Evolutionary conservation across 1,284 basidiomycete species (phyloP), one percentile per base, ranked within the genome.

Genomic region (Ceratobasidium sp.): DNA sequence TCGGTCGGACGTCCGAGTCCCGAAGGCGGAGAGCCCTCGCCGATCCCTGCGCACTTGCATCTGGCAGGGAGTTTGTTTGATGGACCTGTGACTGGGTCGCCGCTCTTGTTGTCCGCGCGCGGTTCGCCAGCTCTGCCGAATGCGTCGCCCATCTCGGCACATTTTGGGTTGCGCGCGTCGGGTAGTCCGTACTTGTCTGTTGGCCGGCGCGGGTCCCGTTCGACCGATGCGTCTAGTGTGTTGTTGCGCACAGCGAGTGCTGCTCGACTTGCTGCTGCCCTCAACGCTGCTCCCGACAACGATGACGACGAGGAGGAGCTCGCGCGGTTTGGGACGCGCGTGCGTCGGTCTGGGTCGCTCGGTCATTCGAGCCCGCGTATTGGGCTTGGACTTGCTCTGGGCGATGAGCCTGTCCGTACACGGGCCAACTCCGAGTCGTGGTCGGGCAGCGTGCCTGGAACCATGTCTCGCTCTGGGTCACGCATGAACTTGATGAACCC

Each of bases 401-500:
- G 55, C 12, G 54, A 38, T 14, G 57, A 62, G 20, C 38, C 33
- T 52, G 59, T 60, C 18, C 70, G 70, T 20, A 6, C 68, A 0
- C 70, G 70, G 20, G 57, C 70, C 5, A 60, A 35, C 7, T 73
- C 70, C 0, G 70, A 73, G 33, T 46, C 70, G 41, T 73, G 70
- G 57, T 27, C 35, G 38, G 70, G 14, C 27, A 55, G 10, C 20
- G n/a, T 23, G 23, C 64, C 64, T 16, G 64, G 64, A 2, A 57
- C 68, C 5, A 20, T 73, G 41, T 73, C 70, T 30, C 70, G 70
- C 27, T 73, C 70, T 30, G 70, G 70, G 5, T 73, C 70, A 5
- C 70, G 70, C n/a, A 73, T 73, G 70, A 73, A 73, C 30, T 38
- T 62, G 44, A 16, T 60, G 46, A 59, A 73, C 59, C 70, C 70